Percentiles rank a stretch among this genome's conserved stretches.
Evolutionary conservation across 225 moss, liverwort and hornwort genomes (phyloP).

Genomic region (Climacium dendroides): DNA sequence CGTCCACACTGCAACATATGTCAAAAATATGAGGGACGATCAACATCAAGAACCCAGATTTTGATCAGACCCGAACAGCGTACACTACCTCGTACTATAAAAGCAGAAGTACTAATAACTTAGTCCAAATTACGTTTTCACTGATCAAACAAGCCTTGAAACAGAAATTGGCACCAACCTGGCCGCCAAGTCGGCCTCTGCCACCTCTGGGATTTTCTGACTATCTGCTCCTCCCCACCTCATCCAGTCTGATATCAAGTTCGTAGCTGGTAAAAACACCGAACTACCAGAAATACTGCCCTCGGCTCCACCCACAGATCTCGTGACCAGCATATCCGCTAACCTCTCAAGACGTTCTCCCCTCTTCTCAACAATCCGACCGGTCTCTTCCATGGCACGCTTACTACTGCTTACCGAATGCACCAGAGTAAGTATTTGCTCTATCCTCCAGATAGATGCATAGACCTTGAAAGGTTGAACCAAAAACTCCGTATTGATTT

Average conservation of each 20-base stretch:
- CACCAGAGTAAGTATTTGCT: slow-evolving; percentile 45
- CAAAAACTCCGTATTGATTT: slow-evolving; percentile 74
- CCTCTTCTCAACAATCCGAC: slow-evolving; percentile 31
- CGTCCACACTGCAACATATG: slow-evolving; percentile 72
- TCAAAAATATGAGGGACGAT: neutral
- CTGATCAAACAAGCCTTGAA: slow-evolving; percentile 8
- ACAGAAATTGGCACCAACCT: slow-evolving; percentile 49
- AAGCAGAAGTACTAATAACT: neutral
- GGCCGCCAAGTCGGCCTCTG: slow-evolving; percentile 90
- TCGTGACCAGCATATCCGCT: slow-evolving; percentile 31
- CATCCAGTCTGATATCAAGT: slow-evolving; percentile 98
- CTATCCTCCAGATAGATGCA: slow-evolving; percentile 60
- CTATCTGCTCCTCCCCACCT: slow-evolving; percentile 74
- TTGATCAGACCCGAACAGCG: neutral
- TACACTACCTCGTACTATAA: neutral
- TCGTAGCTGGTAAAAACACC: slow-evolving; percentile 73
- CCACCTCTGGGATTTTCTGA: slow-evolving; percentile 55
- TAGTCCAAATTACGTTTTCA: neutral
- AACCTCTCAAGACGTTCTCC: slow-evolving; percentile 47
- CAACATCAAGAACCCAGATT: neutral
- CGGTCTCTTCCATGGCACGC: slow-evolving; percentile 30
- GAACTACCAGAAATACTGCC: slow-evolving; percentile 41
- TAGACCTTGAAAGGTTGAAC: slow-evolving; percentile 53
- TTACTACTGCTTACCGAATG: slow-evolving; percentile 48
- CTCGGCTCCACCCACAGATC: slow-evolving; percentile 29